Evolutionary conservation across 345 rosid genomes (phyloP).

Genomic region (Cardamine chenopodiifolia): DNA sequence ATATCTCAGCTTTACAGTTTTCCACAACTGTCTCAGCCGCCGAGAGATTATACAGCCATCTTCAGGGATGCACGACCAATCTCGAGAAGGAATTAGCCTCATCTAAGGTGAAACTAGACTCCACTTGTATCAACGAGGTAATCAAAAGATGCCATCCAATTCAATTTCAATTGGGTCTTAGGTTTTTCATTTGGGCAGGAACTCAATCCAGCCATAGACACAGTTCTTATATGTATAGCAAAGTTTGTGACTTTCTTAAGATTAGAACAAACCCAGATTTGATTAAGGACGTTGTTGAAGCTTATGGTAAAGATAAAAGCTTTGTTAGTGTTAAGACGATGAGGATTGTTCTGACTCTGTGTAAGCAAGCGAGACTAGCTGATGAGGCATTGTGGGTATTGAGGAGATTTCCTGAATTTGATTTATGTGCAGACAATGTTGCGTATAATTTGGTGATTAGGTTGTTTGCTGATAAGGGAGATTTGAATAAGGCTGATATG

Average conservation of each 20-base stretch:
- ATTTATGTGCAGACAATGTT: conserved; percentile 51
- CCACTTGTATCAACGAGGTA: conserved; percentile 60
- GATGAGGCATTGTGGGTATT: conserved; percentile 71
- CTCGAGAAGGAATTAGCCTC: conserved; percentile 55
- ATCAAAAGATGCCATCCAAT: conserved; percentile 48
- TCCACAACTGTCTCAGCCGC: conserved; percentile 48
- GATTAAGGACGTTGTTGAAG: conserved; percentile 58
- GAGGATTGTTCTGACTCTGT: conserved; percentile 66
- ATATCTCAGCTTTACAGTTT: conserved; percentile 38
- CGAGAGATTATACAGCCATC: conserved; percentile 47
- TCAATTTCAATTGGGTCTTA: conserved; percentile 58
- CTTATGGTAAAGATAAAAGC: conserved; percentile 52
- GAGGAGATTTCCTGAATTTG: conserved; percentile 67
- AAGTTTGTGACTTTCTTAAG: conserved; percentile 62
- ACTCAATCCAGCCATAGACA: conserved; percentile 65
- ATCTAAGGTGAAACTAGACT: conserved; percentile 51
- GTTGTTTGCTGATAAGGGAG: conserved; percentile 69
- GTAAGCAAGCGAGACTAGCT: conserved; percentile 64
- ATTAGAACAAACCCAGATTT: conserved; percentile 57
- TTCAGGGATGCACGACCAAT: conserved; percentile 47
- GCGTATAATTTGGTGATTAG: conserved; percentile 64
- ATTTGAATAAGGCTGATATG: conserved; percentile 54
- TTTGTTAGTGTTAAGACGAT: conserved; percentile 60
- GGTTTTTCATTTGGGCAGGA: conserved; percentile 87
- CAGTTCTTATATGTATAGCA: conserved; percentile 58